These are phyloP conservation scores for Trichoderma atroviride DNA, from an alignment of 2,329 filamentous ascomycete species.

Conservation along the genomic window DNA sequence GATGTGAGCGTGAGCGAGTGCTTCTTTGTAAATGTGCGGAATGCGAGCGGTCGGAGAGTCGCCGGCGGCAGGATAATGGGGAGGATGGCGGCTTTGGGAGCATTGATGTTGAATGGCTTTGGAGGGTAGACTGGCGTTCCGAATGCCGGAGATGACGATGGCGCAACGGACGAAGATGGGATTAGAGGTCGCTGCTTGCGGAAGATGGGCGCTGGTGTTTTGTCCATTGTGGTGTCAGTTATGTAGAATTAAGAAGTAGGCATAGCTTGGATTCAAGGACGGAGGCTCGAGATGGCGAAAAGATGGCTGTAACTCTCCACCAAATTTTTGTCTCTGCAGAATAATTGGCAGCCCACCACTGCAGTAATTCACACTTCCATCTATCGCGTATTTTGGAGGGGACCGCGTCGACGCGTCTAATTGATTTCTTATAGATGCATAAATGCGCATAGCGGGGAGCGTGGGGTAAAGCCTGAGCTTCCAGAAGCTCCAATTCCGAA, in stretches of 20 bases:
- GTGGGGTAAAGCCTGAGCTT: conserved; percentile 25
- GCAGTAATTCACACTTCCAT: background rate
- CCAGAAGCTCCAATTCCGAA: conserved; percentile 23
- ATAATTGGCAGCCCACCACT: background rate
- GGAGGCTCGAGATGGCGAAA: background rate
- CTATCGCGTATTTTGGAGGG: conserved; percentile 23
- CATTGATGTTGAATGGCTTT: conserved; percentile 60
- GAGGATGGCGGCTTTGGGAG: conserved; percentile 67
- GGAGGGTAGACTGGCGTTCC: conserved; percentile 83
- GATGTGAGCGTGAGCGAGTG: conserved; percentile 92
- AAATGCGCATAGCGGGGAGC: conserved; percentile 25
- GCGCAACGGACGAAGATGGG: conserved; percentile 62
- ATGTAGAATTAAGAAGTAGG: conserved; percentile 1
- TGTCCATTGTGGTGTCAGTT: conserved; percentile 39
- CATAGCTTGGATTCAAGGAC: background rate
- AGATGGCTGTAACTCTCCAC: background rate
- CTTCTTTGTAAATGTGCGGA: conserved; percentile 96
- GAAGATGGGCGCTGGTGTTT: conserved; percentile 44
- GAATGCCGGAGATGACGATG: conserved; percentile 89
- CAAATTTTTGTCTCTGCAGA: background rate
- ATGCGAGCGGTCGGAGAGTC: conserved; percentile 85
- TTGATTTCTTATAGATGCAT: conserved; percentile 40
- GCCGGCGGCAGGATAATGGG: conserved; percentile 88
- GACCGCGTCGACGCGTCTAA: conserved; percentile 47
- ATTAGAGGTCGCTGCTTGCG: conserved; percentile 40